Percentiles rank a stretch among this genome's conserved stretches.
Conservation (phyloP, 768 basidiomycete species). For the Amanita pseudoporphyria region DNA sequence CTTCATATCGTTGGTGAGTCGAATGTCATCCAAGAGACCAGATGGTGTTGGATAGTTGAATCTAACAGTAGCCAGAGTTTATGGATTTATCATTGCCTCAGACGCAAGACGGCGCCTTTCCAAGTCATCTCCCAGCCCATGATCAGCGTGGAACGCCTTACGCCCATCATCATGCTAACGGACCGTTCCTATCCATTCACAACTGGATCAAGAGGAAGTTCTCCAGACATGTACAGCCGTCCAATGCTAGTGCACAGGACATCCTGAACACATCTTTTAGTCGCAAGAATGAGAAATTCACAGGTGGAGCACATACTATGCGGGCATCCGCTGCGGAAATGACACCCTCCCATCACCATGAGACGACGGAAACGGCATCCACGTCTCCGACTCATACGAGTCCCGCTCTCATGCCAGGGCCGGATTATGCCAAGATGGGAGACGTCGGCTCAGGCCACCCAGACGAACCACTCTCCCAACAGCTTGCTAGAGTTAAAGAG, state of each 20-base stretch:
- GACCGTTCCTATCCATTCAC: background rate
- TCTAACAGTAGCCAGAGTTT: background rate
- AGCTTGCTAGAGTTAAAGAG: slow-evolving; percentile 23
- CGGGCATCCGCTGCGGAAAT: background rate
- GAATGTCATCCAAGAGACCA: background rate
- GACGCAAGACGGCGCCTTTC: background rate
- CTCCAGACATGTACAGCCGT: background rate
- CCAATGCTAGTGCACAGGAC: background rate
- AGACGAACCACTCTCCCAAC: slow-evolving; percentile 22
- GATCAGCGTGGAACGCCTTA: background rate
- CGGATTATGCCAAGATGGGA: slow-evolving; percentile 42
- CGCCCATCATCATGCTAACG: background rate
- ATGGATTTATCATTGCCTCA: background rate
- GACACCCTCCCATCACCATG: background rate
- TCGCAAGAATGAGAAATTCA: background rate
- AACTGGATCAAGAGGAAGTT: background rate
- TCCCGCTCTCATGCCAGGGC: slow-evolving; percentile 23
- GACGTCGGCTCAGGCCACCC: slow-evolving; percentile 30
- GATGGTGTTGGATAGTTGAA: too few relatives aligned
- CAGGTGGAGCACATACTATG: background rate
- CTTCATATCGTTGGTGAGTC: background rate
- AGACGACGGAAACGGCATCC: background rate
- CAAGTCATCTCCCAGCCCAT: background rate
- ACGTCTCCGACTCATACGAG: background rate
- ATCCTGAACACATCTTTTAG: background rate